Base-by-base conservation (phyloP, 2,329 filamentous ascomycete species). In the Hypomyces perniciosus region DNA sequence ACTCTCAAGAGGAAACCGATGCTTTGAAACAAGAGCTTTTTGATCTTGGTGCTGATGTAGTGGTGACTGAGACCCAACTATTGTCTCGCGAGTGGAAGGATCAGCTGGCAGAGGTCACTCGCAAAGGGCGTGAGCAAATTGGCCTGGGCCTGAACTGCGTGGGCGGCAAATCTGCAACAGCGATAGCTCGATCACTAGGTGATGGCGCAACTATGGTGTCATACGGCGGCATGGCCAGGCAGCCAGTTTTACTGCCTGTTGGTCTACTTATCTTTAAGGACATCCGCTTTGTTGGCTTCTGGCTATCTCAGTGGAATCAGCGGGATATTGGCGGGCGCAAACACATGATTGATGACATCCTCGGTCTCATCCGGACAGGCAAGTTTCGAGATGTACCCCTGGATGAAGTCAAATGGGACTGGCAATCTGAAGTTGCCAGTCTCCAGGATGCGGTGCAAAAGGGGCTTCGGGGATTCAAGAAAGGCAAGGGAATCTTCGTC, bases 181-280 rank as follows among this genome's bases (percentile, higher is more conserved):
- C 84, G 1, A 75, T 99, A 63, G 86, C 91, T 5, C 88, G 90
- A 62, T 78, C 80, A 6, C 76, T 99, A 3, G 77, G 79, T 5
- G 72, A 81, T 0, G 80, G 81, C 26, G 87, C 81, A 1, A 84
- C 86, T 51, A 76, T 97, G 68, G 90, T 99, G 27, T 96, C 92
- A 4, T 99, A 99, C 65, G 93, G 93, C 28, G 92, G 88, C 46
- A 99, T 99, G 93, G 84, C 88, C 33, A 88, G 87, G 66, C 85
- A 95, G 72, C 91, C 92, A 0, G 79, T 96, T 28, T 77, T 79
- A 6, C 71, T 97, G 54, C 90, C 92, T 0, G 87, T 91, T 1
- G 88, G 87, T 0, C 75, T 95, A 59, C 74, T 97, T 53, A 99
- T 99, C 61, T 99, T 99, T 74, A 93, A 92, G 69, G 84, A 97